Percentiles rank a stretch among this genome's conserved stretches.
phyloP scores from a whole-genome alignment of 495 filamentous ascomycete genomes.

The Astrocystis sublimbata region DNA sequence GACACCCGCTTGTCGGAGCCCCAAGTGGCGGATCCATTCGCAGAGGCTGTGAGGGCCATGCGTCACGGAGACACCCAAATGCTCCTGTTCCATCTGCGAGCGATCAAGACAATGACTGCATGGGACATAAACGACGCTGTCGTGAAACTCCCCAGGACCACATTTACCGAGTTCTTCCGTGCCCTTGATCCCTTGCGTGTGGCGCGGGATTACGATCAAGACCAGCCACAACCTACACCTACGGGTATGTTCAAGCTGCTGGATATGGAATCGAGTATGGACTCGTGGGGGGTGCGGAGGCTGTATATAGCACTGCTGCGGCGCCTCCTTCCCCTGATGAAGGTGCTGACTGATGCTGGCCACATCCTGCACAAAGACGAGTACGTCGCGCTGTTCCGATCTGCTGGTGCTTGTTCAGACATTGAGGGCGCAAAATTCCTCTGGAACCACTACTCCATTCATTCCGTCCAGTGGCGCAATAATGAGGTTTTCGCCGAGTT shows the following conservation, averaged over 20 bases:
- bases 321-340: constrained; percentile 22
- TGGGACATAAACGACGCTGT: constrained; percentile 17
- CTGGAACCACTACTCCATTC: constrained; percentile 27
- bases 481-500: constrained; percentile 31
- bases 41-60: constrained; percentile 22
- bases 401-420: constrained; percentile 38
- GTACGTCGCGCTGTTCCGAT: constrained; percentile 35
- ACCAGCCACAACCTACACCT: constrained; percentile 21
- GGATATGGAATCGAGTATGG: constrained; percentile 25
- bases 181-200: constrained; percentile 35
- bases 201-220: constrained; percentile 29
- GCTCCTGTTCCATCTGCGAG: constrained; percentile 19
- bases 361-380: constrained; percentile 29
- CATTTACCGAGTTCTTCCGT: constrained; percentile 41
- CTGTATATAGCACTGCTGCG: constrained; percentile 27
- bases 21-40: constrained; percentile 12
- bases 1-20: not conserved
- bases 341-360: constrained; percentile 26
- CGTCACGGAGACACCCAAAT: constrained; percentile 22
- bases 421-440: constrained; percentile 15
- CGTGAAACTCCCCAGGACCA: constrained; percentile 28
- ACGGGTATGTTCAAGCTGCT: constrained; percentile 31
- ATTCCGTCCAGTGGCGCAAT: constrained; percentile 20
- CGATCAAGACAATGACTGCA: constrained; percentile 17
- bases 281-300: constrained; percentile 36